Base-by-base conservation (phyloP, 75 land plant species). In the Isoetes taiwanensis region DNA sequence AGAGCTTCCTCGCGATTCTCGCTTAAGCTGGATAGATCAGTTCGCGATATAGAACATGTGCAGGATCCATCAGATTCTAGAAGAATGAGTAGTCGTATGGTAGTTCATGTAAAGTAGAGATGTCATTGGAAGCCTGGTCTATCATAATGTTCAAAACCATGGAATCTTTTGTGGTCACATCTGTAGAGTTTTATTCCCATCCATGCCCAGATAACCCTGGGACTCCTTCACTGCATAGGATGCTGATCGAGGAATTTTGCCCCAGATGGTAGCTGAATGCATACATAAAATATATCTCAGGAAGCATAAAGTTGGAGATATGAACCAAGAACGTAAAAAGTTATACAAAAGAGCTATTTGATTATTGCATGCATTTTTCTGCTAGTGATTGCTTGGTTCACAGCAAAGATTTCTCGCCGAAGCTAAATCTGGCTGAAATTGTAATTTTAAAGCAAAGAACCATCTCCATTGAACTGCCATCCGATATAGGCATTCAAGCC, bases 21-120 rank as follows among this genome's bases (percentile, higher is more conserved):
- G 10, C 96, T 63, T 41, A 79, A 85, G 6, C 86, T 83, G n/a
- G 81, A 74, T 59, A 67, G 66, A 52, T 79, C 86, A 0, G 86
- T 85, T 16, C 90, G 48, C 1, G 96, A 89, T 52, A 89, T 89
- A 32, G 90, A 24, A 89, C 67, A 59, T 89, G 96, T 31, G 96
- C 96, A 30, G 90, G 90, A 58, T 89, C 96, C 96, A 89, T 89
- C 24, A 85, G 86, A 75, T 89, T 89, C 61, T 89, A 89, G 71
- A 9, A 89, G 78, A 28, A 89, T 77, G 28, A 85, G 69, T 89
- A 85, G 43, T 85, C 96, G 50, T 89, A 89, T 20, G 90, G 96
- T 38, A 89, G 83, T 55, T 81, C 90, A 34, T 89, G 90, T 23
- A 70, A 73, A 30, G 83, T 57, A n/a, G 79, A 74, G 31, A 59